Evolutionary conservation across 73 alveolate species (phyloP).

Genomic region (Tetrahymena thermophila): DNA sequence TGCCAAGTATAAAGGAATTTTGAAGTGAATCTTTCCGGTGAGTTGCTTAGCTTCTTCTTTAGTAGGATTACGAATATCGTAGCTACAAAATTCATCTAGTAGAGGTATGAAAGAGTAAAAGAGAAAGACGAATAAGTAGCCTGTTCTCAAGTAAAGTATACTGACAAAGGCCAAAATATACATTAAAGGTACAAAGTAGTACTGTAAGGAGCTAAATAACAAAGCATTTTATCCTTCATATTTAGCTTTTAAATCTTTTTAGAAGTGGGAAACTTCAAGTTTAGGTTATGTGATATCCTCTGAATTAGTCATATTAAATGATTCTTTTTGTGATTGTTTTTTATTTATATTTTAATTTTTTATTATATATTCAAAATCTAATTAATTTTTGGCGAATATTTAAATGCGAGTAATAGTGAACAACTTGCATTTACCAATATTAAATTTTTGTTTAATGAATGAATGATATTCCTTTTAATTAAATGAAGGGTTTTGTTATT

Average conservation of each 20-base stretch:
- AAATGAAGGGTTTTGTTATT: not conserved
- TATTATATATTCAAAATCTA: not conserved
- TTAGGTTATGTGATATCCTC: not conserved
- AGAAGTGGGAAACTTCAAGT: not conserved
- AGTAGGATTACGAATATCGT: conserved; percentile 47
- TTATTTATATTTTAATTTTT: not conserved
- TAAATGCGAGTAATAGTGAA: not conserved
- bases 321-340: not conserved
- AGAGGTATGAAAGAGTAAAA: conserved; percentile 45
- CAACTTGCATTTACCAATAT: too few species aligned
- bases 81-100: conserved; percentile 29
- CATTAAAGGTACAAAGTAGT: not conserved
- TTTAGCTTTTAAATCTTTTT: not conserved
- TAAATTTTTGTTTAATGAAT: not conserved
- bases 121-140: not conserved
- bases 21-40: conserved; percentile 6
- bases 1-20: conserved; percentile 38
- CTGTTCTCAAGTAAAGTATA: not conserved
- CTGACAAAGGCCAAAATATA: not conserved
- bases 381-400: not conserved
- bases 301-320: not conserved
- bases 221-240: not conserved
- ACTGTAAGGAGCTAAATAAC: not conserved
- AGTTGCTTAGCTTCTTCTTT: conserved; percentile 39
- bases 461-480: not conserved